Base-by-base conservation (phyloP, 805 yeast genomes). In the Saccharomyces mikatae region DNA sequence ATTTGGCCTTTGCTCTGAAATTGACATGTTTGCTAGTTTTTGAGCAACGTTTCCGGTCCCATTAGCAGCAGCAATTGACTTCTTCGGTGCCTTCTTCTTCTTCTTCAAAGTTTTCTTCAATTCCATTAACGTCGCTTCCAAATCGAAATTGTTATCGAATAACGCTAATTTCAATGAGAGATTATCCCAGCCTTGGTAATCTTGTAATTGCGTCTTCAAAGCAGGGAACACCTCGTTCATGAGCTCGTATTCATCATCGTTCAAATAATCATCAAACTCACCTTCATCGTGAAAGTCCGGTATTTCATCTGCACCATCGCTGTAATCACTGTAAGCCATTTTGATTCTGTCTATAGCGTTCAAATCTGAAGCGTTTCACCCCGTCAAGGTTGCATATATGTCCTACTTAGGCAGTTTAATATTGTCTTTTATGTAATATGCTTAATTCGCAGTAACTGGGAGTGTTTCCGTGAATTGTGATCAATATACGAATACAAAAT, bases 111-210 rank as follows among this genome's bases (percentile, higher is more conserved):
- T 50, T 55, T 56, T 62, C 50, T 58, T 66, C 52, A 68, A 54
- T 53, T 81, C 82, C 26, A 61, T 69, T 13, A 80, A 48, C 2
- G 85, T 69, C 11, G 75, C 75, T 5, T 74, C 76, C 3, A 76
- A 54, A 36, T 76, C 77, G 60, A 76, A 82, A 61, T 79, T 77
- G 56, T 77, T 77, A 60, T 71, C 76, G 69, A 80, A 81, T 6
- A 83, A 71, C 0, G 80, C 74, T 61, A 79, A 77, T 62, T 82
- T 82, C 52, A 82, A 66, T 47, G 75, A 74, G 13, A 70, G 54
- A 41, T 80, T 76, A 22, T 61, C 64, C 60, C 72, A 71, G 36
- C 78, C 74, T 53, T 75, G 72, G 59, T 78, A 80, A 21, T 71
- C 68, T 30, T 61, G 69, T 52, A 79, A 61, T 52, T 62, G 63